phyloP scores from a whole-genome alignment of 1,139 yeast genomes.

The Nakaseomyces kungkrabaensis region DNA sequence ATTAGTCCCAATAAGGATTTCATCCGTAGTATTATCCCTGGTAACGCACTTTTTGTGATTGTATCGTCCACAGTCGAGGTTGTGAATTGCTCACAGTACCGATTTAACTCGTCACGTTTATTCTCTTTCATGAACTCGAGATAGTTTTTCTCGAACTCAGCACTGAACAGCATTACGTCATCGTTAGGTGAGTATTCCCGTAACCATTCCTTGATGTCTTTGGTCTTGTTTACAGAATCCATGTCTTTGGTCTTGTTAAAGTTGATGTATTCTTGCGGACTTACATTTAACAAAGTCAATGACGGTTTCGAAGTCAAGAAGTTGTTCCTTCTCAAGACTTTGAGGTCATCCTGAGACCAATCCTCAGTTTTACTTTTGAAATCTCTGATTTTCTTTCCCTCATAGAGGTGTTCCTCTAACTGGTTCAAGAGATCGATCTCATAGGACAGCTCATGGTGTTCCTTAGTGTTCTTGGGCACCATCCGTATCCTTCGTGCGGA shows the following conservation, averaged over 20 bases:
- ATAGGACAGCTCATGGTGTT: slow-evolving; percentile 30
- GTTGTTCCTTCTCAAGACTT: slow-evolving; percentile 47
- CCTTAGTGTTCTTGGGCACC: slow-evolving; percentile 32
- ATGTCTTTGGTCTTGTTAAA: slow-evolving; percentile 15
- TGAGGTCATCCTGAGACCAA: slow-evolving; percentile 51
- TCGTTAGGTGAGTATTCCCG: slow-evolving; percentile 46
- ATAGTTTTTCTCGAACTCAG: slow-evolving; percentile 44
- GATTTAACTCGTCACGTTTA: slow-evolving; percentile 21
- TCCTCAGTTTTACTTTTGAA: slow-evolving; percentile 24
- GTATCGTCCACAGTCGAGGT: slow-evolving; percentile 27
- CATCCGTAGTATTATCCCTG: slow-evolving; percentile 49
- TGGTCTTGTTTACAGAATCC: slow-evolving; percentile 37
- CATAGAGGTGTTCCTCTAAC: slow-evolving; percentile 43
- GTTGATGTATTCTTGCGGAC: slow-evolving; percentile 41
- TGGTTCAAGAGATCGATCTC: slow-evolving; percentile 41
- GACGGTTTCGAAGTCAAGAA: slow-evolving; percentile 66
- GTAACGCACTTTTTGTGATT: slow-evolving; percentile 29
- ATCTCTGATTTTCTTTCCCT: slow-evolving; percentile 45
- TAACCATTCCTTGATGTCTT: slow-evolving; percentile 44
- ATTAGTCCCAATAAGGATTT: slow-evolving; percentile 59
- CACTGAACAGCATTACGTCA: slow-evolving; percentile 47
- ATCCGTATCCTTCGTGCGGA: slow-evolving; percentile 35
- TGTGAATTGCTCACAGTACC: slow-evolving; percentile 10
- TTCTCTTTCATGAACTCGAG: slow-evolving; percentile 23
- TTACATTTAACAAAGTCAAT: slow-evolving; percentile 50